Evolutionary conservation across 2,329 filamentous ascomycete genomes (phyloP).

Genomic region (Epichloe scottii): DNA sequence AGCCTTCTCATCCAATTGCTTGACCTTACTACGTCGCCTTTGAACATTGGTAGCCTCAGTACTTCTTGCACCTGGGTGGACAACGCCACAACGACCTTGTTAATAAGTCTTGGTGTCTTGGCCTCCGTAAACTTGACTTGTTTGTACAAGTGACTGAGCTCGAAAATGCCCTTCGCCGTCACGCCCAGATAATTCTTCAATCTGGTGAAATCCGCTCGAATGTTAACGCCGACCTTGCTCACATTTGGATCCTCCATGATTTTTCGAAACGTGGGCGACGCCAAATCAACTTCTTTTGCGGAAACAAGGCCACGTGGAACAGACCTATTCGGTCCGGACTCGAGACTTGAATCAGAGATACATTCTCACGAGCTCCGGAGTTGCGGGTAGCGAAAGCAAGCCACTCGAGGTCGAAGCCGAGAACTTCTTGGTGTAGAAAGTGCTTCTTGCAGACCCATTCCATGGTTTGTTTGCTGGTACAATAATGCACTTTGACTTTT

Average conservation of each 20-base stretch:
- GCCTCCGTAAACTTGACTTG: slow-evolving; percentile 54
- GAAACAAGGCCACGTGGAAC: slow-evolving; percentile 64
- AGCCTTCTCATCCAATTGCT: slow-evolving; percentile 63
- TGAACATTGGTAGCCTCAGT: slow-evolving; percentile 62
- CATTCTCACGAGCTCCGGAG: slow-evolving; percentile 48
- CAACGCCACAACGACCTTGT: slow-evolving; percentile 53
- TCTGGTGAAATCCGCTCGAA: slow-evolving; percentile 58
- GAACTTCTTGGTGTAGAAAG: slow-evolving; percentile 54
- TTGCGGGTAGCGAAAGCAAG: slow-evolving; percentile 33
- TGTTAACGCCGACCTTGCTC: slow-evolving; percentile 65
- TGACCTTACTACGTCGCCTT: slow-evolving; percentile 54
- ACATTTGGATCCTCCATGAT: slow-evolving; percentile 61
- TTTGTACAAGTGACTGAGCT: slow-evolving; percentile 72
- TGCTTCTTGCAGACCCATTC: slow-evolving; percentile 51
- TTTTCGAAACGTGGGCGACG: slow-evolving; percentile 56
- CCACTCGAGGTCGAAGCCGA: slow-evolving; percentile 95
- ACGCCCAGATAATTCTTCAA: slow-evolving; percentile 55
- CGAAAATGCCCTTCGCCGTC: slow-evolving; percentile 54
- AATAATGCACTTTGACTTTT: slow-evolving; percentile 64
- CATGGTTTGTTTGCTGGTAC: slow-evolving; percentile 51
- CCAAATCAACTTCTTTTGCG: slow-evolving; percentile 37
- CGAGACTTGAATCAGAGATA: slow-evolving; percentile 75
- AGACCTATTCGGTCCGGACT: slow-evolving; percentile 64
- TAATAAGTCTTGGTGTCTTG: slow-evolving; percentile 42
- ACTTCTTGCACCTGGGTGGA: slow-evolving; percentile 58